Percentiles rank a stretch among this genome's conserved stretches.
phyloP scores from a whole-genome alignment of 176 grass and related monocot genomes.

The Luzula sylvatica region DNA sequence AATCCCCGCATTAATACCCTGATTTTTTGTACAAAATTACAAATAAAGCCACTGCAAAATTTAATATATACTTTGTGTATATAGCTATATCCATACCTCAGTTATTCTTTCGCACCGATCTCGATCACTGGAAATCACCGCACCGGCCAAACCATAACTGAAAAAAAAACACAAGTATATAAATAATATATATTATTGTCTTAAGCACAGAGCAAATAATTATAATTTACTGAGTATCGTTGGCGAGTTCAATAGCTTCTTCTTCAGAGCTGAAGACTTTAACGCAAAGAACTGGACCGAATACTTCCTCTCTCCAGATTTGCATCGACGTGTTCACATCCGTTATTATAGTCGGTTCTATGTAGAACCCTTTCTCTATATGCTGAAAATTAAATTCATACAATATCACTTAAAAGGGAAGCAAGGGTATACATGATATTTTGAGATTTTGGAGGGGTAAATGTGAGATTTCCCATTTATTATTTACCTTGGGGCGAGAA shows the following conservation, averaged over 20 bases:
- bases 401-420: neutral
- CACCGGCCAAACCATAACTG: slow-evolving; percentile 85
- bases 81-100: slow-evolving; percentile 47
- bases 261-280: slow-evolving; percentile 82
- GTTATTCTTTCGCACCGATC: slow-evolving; percentile 72
- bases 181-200: neutral
- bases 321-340: slow-evolving; percentile 88
- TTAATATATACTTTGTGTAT: neutral
- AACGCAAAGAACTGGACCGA: slow-evolving; percentile 86
- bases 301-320: slow-evolving; percentile 98
- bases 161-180: neutral
- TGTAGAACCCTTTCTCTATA: slow-evolving; percentile 81
- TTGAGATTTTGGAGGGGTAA: too few species aligned
- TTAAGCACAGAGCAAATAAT: neutral
- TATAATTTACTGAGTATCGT: slow-evolving; percentile 71
- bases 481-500: slow-evolving; percentile 61
- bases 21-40: slow-evolving; percentile 6
- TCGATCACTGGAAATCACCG: slow-evolving; percentile 60
- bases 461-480: slow-evolving; percentile 4
- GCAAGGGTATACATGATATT: neutral
- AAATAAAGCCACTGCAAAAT: neutral
- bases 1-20: slow-evolving; percentile 58
- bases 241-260: slow-evolving; percentile 89
- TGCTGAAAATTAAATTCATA: slow-evolving; percentile 37
- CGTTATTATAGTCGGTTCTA: slow-evolving; percentile 84